Evolutionary conservation across 1,284 basidiomycete species (phyloP).

Genomic region (Ustilago esculenta): DNA sequence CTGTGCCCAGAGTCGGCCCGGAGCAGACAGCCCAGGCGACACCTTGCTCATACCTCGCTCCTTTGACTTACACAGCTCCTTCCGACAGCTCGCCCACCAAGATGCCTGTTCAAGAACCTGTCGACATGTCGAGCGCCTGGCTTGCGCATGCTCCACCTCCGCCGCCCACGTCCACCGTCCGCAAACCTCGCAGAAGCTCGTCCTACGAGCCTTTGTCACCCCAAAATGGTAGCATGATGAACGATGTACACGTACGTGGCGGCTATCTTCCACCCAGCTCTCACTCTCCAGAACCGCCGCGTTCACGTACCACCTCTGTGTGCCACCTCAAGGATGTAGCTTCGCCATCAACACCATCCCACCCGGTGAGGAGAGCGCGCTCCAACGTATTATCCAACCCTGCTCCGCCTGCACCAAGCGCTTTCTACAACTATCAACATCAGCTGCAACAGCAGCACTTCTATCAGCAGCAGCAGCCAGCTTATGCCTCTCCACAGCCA

Average conservation of each 20-base stretch:
- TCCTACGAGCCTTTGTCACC: constrained; percentile 39
- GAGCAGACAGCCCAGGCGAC: background rate
- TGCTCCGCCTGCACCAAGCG: constrained; percentile 34
- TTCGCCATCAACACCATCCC: constrained; percentile 18
- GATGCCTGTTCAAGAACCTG: constrained; percentile 35
- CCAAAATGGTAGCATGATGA: constrained; percentile 18
- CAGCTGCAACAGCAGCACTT: constrained; percentile 33
- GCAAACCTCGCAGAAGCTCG: constrained; percentile 39
- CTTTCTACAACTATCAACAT: constrained; percentile 48
- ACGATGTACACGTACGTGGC: constrained; percentile 42
- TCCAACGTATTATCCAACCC: constrained; percentile 40
- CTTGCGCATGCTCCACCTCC: constrained; percentile 56
- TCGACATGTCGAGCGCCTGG: constrained; percentile 53
- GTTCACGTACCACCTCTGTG: constrained; percentile 21
- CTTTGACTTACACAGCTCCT: no score
- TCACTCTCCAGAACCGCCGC: constrained; percentile 48
- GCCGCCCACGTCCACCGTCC: constrained; percentile 29
- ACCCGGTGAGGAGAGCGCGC: constrained; percentile 23
- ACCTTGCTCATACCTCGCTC: background rate
- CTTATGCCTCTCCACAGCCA: background rate
- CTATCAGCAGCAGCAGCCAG: constrained; percentile 27
- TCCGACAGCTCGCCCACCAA: no score
- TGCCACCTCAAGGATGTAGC: constrained; percentile 22
- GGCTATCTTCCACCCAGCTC: constrained; percentile 53
- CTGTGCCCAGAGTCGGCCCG: constrained; percentile 6